Evolutionary conservation across 495 filamentous ascomycete genomes (phyloP), one percentile per base, ranked within the genome.

Genomic region (Wilcoxina mikolae): DNA sequence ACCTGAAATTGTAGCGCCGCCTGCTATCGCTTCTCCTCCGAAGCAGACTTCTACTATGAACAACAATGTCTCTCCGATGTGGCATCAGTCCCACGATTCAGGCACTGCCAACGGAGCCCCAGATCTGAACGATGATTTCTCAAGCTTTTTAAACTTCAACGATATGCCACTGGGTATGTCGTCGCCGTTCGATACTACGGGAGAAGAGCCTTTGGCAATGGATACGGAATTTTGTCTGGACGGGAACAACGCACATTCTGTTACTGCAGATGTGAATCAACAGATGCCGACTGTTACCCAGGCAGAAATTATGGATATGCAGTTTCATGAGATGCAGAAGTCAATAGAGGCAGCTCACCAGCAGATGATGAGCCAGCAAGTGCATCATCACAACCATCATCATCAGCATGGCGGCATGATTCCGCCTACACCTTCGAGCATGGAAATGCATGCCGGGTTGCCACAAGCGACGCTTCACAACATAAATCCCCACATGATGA

Each of bases 341-440:
- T 24, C 71, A 60, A 58, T 77, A 53, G 68, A 74, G 28, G 68
- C 73, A 26, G 68, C 75, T 52, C 67, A 80, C 3, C 69, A 65
- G 23, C 69, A 70, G 35, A 67, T 69, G 31, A 65, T 71, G 26
- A 61, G 65, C 25, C 56, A 61, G 18, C 65, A 71, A 23, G 61
- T 65, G 28, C 55, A 61, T 22, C 67, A 68, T 26, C 54, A 56
- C 4, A 57, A 60, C n/a, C 26, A 56, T 24, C 49, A 50, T 61
- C 67, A 48, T 26, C 77, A 81, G 24, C 72, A 76, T 47, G 73
- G 75, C 51, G 70, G 69, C 35, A 81, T 86, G 60, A 82, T 95
- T 22, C 91, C 91, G 5, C 89, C 87, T 9, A 98, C 91, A 1
- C 91, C 91, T 0, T 90, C 89, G 62, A 95, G 91, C 65, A 76